Evolutionary conservation across 371 early-diverging fungal genomes (phyloP), one percentile per base, ranked within the genome.

Genomic region (Ordospora pajunii): DNA sequence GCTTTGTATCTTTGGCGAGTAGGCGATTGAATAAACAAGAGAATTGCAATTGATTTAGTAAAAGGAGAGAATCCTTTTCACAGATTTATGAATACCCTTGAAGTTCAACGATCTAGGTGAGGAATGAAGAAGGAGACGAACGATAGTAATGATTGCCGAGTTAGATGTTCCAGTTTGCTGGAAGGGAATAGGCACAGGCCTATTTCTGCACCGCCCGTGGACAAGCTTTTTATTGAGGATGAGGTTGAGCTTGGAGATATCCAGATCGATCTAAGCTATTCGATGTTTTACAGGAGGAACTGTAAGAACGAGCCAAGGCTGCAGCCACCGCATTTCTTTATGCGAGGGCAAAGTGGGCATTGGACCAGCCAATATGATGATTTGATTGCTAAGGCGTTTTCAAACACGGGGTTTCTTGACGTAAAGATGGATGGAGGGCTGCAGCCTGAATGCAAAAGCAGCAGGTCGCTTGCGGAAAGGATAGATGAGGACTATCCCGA

Each of bases 301-400:
- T 81, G 85, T 10, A 80, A 86, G 45, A 70, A 83, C 11, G 85
- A 87, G 70, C 86, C 86, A 0, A 78, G 88, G 8, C 77, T 87
- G 0, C 84, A 86, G 9, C 86, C 87, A 12, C 84, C 85, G 52
- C 78, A 83, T 19, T 86, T 70, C 25, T 48, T 79, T 37, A 68
- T 75, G 23, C 37, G 51, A n/a, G 72, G 73, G 23, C 78, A 77
- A 64, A 50, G 32, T n/a, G 53, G 37, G n/a, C 64, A 64, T 19
- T 78, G 78, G 79, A 27, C 50, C 5, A 67, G 62, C 17, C 71
- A 76, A 48, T 63, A 75, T 17, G 69, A 70, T 53, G 71, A 70
- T 32, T 66, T 75, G 37, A 72, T 80, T 53, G 63, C 43, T 9
- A 76, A 76, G 23, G 75, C 79, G n/a, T 79, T 79, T 44, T 48